These are phyloP conservation scores for Phaeosphaeria sp. DNA, from an alignment of 2,329 filamentous ascomycete genomes.

Conservation along the genomic window DNA sequence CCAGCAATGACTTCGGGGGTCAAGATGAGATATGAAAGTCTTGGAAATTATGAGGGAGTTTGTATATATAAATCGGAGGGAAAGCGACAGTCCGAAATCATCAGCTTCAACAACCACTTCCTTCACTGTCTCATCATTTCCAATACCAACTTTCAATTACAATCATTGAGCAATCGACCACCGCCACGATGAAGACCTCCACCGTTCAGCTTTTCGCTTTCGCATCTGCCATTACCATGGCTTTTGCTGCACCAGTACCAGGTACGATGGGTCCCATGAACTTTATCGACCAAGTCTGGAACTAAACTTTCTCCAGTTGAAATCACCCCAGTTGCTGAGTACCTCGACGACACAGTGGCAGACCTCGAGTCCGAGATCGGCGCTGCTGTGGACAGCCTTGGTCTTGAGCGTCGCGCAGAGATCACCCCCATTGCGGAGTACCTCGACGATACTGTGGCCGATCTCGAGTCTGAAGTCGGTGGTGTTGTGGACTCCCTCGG, in stretches of 20 bases:
- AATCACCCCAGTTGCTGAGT: background rate
- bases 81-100: background rate
- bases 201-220: conserved; percentile 2
- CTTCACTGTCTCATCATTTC: background rate
- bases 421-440: background rate
- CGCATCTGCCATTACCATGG: background rate
- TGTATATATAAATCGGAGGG: background rate
- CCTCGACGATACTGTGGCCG: background rate
- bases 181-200: conserved; percentile 3
- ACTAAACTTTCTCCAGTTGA: background rate
- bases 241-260: conserved; percentile 1
- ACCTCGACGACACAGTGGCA: background rate
- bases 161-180: background rate
- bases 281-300: background rate
- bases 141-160: background rate
- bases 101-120: conserved; percentile 1
- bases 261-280: background rate
- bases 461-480: background rate
- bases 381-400: background rate
- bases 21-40: background rate
- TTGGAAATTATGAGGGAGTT: background rate
- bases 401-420: background rate
- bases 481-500: background rate
- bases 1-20: background rate
- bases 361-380: background rate